Conservation (phyloP, 805 yeast species). For the Candida maesae region DNA sequence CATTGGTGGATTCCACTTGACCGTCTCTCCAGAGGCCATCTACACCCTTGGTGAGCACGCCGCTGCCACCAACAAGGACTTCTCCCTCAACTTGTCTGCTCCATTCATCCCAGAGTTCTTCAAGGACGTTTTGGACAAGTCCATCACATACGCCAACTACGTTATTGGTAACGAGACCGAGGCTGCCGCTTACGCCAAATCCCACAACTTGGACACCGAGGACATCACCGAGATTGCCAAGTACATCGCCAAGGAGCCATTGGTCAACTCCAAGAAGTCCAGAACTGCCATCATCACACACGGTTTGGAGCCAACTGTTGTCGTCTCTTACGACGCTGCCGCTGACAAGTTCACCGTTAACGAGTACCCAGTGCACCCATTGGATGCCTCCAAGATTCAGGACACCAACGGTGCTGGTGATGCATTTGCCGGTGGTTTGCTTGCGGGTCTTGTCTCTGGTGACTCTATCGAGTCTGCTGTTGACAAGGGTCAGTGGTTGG, state of each 20-base stretch:
- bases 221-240: slow-evolving; percentile 79
- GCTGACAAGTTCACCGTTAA: slow-evolving; percentile 44
- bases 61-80: slow-evolving; percentile 71
- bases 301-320: slow-evolving; percentile 87
- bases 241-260: slow-evolving; percentile 73
- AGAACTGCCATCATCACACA: slow-evolving; percentile 95
- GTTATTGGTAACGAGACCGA: slow-evolving; percentile 96
- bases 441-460: slow-evolving; percentile 81
- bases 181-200: slow-evolving; percentile 89
- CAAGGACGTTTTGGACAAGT: slow-evolving; percentile 81
- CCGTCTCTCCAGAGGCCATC: slow-evolving; percentile 96
- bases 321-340: slow-evolving; percentile 54
- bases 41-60: slow-evolving; percentile 89
- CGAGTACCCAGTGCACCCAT: slow-evolving; percentile 65
- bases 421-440: slow-evolving; percentile 95
- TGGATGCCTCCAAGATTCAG: slow-evolving; percentile 61
- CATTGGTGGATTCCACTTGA: slow-evolving; percentile 99
- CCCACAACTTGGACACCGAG: slow-evolving; percentile 58
- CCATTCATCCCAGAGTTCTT: slow-evolving; percentile 96
- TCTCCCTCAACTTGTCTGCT: slow-evolving; percentile 86
- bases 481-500: slow-evolving; percentile 95
- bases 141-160: slow-evolving; percentile 83
- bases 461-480: slow-evolving; percentile 57
- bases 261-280: slow-evolving; percentile 59
- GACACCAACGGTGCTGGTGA: slow-evolving; percentile 99